A percentile compares a stretch with the other conserved stretches of the same genome.
Evolutionary conservation across 768 basidiomycete species (phyloP).

Genomic region (Mycena olivaceomarginata): DNA sequence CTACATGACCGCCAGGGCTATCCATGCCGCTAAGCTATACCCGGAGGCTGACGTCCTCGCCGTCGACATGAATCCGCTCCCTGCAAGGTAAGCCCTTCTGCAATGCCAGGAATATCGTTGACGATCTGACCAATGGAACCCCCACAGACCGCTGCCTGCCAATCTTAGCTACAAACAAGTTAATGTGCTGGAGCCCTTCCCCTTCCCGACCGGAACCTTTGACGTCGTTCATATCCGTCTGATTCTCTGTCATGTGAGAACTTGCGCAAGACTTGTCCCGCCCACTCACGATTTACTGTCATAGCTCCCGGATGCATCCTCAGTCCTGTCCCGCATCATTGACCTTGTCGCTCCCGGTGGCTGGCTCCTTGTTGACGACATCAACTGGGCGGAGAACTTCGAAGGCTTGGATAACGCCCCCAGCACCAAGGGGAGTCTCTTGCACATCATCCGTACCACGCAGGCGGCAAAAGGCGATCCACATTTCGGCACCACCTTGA

Average conservation of each 20-base stretch:
- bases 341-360: conserved; percentile 35
- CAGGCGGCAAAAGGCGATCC: conserved; percentile 22
- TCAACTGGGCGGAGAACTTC: conserved; percentile 3
- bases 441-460: conserved; percentile 7
- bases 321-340: conserved; percentile 38
- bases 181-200: conserved; percentile 43
- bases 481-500: conserved; percentile 19
- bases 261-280: not conserved
- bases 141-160: conserved; percentile 41
- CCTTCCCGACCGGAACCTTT: conserved; percentile 42
- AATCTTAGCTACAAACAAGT: conserved; percentile 45
- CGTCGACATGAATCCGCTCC: conserved; percentile 40
- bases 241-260: conserved; percentile 46
- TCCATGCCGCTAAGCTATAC: conserved; percentile 45
- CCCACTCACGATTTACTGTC: not conserved
- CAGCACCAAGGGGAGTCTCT: conserved; percentile 16
- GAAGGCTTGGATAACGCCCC: conserved; percentile 30
- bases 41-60: conserved; percentile 22
- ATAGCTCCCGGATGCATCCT: conserved; percentile 44
- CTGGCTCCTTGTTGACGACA: conserved; percentile 49
- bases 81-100: conserved; percentile 38
- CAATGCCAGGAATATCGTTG: not conserved
- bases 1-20: conserved; percentile 40
- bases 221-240: conserved; percentile 50
- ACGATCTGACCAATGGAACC: not conserved